Evolutionary conservation across 441 rosid genomes (phyloP), one percentile per base, ranked within the genome.

Genomic region (Populus hybrid): DNA sequence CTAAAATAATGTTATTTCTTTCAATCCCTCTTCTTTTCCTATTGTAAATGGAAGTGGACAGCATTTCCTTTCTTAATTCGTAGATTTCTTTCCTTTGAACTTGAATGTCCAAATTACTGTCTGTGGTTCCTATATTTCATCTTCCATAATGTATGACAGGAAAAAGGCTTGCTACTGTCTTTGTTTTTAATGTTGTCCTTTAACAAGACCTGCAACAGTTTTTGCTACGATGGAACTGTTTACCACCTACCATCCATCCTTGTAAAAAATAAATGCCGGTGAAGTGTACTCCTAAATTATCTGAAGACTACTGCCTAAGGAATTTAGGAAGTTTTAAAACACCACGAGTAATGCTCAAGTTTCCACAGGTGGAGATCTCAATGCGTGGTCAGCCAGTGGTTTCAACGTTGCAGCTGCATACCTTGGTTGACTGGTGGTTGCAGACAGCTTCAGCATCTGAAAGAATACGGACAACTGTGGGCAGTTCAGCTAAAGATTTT

Each of bases 401-500:
- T 74, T 76, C 92, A 0, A 77, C 85, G 12, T 7, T 81, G 82
- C 81, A 65, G 69, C 75, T 89, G 69, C 79, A 80, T 10, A 66
- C 75, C 35, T 59, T 86, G 69, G 77, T 85, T 3, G 83, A 83
- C 32, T 77, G 86, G 87, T 88, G 90, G 88, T 68, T 83, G 72
- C 79, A 86, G 72, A 78, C 75, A 80, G 35, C 79, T 8, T 83
- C 92, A 10, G 21, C 71, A 38, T 75, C 85, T 1, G 84, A 81
- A 77, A 79, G 70, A 75, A 79, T 81, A 34, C 78, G 68, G 18
- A 30, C 88, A 21, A 76, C 40, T 0, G 80, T 77, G 3, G 92
- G 92, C 50, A 77, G 86, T 78, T 83, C 89, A 18, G 92, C 85
- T 50, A 75, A 81, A 75, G 90, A 87, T 16, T 82, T 87, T 72